Evolutionary conservation across 2,329 filamentous ascomycete genomes (phyloP).

Genomic region (Thelonectria olida): DNA sequence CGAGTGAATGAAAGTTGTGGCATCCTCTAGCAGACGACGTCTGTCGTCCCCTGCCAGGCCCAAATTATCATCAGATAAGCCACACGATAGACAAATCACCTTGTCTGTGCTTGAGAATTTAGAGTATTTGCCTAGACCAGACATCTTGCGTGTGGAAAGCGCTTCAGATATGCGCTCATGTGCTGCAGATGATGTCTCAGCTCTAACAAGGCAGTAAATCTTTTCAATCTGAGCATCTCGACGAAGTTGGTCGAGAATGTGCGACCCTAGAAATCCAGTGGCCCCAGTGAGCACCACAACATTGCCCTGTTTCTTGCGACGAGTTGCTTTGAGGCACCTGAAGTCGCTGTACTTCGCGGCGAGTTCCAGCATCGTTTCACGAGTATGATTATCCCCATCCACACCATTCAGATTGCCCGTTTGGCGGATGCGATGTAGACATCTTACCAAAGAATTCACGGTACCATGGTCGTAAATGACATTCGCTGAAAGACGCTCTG

Average conservation of each 20-base stretch:
- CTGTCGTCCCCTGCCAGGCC: slow-evolving; percentile 7
- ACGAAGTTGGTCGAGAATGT: slow-evolving; percentile 50
- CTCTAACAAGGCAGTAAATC: slow-evolving; percentile 54
- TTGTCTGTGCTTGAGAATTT: slow-evolving; percentile 1
- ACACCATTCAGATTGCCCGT: not conserved
- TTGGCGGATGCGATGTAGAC: slow-evolving; percentile 22
- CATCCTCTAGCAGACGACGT: not conserved
- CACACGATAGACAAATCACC: slow-evolving; percentile 29
- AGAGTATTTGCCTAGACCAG: not conserved
- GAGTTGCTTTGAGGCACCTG: accelerated
- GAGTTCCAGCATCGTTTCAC: slow-evolving; percentile 13
- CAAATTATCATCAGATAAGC: slow-evolving; percentile 7
- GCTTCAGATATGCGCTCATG: slow-evolving; percentile 24
- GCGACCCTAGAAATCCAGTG: slow-evolving; percentile 72
- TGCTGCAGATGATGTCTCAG: slow-evolving; percentile 13
- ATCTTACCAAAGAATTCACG: slow-evolving; percentile 45
- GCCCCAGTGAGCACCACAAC: slow-evolving; percentile 65
- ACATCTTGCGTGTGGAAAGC: slow-evolving; percentile 9
- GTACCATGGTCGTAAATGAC: slow-evolving; percentile 69
- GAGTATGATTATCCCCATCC: not conserved
- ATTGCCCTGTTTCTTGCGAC: not conserved
- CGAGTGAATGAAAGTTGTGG: slow-evolving; percentile 53
- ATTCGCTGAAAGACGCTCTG: slow-evolving; percentile 58
- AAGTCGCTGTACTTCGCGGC: slow-evolving; percentile 22
- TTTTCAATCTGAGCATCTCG: slow-evolving; percentile 5